phyloP scores from a whole-genome alignment of 139 green algal genomes.

The Closterium sp. region DNA sequence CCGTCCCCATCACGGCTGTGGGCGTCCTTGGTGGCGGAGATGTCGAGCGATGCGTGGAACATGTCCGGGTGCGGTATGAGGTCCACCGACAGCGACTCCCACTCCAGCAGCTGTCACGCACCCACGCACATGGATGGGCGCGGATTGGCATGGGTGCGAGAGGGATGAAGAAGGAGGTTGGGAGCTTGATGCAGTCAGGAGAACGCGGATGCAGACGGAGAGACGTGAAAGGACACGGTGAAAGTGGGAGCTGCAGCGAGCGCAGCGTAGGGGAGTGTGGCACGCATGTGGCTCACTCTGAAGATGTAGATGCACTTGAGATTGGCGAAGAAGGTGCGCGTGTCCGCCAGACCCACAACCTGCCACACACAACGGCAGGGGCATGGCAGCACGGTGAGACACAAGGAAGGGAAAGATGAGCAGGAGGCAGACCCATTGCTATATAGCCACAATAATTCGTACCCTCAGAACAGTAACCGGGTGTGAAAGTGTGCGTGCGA shows the following conservation, averaged over 20 bases:
- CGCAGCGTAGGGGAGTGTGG: no score
- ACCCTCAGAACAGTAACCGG: not conserved
- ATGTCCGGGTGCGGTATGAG: conserved; percentile 46
- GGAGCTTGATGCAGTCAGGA: not conserved
- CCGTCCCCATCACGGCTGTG: conserved; percentile 4
- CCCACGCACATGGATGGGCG: not conserved
- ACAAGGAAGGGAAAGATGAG: no score
- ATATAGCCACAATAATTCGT: not conserved
- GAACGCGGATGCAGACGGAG: not conserved
- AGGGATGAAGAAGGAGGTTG: not conserved
- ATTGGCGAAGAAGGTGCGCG: conserved; percentile 31
- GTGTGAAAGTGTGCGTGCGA: not conserved
- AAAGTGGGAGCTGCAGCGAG: not conserved
- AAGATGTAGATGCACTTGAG: conserved; percentile 49
- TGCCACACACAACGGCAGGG: not conserved
- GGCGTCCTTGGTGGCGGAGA: not conserved
- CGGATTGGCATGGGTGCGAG: not conserved
- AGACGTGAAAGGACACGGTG: not conserved
- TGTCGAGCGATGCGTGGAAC: conserved; percentile 12
- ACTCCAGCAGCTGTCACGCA: conserved; percentile 46
- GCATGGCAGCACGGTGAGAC: not conserved
- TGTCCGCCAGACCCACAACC: conserved; percentile 38
- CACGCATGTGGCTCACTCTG: conserved; percentile 5
- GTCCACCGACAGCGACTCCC: conserved; percentile 47
- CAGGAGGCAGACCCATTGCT: not conserved